Conservation (phyloP, 2,329 filamentous ascomycete genomes). For the Aureobasidium sp. region DNA sequence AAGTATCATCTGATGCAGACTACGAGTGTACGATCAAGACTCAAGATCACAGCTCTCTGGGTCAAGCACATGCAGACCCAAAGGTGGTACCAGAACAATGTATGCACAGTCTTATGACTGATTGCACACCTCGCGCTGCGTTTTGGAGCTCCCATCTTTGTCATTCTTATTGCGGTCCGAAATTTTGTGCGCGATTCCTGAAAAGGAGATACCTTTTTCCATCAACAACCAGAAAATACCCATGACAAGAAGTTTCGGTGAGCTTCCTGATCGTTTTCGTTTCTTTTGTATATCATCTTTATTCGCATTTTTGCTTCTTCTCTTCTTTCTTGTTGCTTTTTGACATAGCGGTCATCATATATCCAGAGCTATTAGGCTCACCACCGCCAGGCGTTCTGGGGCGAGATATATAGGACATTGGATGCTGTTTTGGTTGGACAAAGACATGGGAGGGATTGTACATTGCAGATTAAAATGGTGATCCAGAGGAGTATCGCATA, state of each 20-base stretch:
- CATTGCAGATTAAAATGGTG: background rate
- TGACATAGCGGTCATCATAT: constrained; percentile 11
- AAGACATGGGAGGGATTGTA: background rate
- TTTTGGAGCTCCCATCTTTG: constrained; percentile 24
- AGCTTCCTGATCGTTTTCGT: background rate
- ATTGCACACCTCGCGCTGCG: constrained; percentile 20
- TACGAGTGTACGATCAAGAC: constrained; percentile 67
- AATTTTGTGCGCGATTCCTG: background rate
- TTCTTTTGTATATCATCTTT: constrained; percentile 7
- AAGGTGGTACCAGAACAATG: constrained; percentile 52
- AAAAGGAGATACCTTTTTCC: background rate
- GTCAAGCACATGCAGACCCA: constrained; percentile 63
- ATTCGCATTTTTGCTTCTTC: background rate
- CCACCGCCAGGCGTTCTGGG: constrained; percentile 1
- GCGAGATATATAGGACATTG: constrained; percentile 2
- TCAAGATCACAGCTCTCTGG: constrained; percentile 80
- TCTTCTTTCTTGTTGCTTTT: background rate
- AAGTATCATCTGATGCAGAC: constrained; percentile 71
- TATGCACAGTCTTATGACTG: constrained; percentile 37
- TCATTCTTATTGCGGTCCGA: constrained; percentile 22
- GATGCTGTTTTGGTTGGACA: background rate
- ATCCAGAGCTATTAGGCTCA: constrained; percentile 15
- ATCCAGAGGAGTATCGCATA: background rate
- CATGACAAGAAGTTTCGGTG: background rate
- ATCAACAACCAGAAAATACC: background rate